These are phyloP conservation scores for Breviolum minutum DNA, from an alignment of 73 alveolate species.

Conservation along the genomic window DNA sequence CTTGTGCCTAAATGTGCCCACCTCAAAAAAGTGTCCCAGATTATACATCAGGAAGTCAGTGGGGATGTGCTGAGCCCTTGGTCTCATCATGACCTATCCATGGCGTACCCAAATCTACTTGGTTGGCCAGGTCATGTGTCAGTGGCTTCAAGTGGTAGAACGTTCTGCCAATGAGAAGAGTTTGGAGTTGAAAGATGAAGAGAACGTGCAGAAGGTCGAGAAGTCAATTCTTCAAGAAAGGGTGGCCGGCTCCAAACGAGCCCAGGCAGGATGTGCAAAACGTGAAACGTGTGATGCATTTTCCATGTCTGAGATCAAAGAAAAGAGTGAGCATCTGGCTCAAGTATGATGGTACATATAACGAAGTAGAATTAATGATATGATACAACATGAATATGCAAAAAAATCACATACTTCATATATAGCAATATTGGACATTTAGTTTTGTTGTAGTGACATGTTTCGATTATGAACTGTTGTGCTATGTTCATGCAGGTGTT, in stretches of 20 bases:
- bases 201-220: slow-evolving; percentile 43
- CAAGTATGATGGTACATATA: no score
- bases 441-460: neutral
- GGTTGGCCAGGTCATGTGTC: slow-evolving; percentile 31
- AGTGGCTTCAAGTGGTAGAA: slow-evolving; percentile 49
- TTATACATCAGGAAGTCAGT: no score
- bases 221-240: slow-evolving; percentile 46
- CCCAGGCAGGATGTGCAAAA: slow-evolving; percentile 11
- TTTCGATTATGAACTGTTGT: neutral
- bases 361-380: neutral
- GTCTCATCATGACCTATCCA: neutral
- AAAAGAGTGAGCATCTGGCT: neutral
- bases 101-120: neutral
- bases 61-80: neutral
- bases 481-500: neutral
- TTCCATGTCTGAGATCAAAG: neutral
- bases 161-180: slow-evolving; percentile 13
- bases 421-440: neutral
- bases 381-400: neutral
- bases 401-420: neutral
- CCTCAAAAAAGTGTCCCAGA: neutral
- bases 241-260: slow-evolving; percentile 67
- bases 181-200: slow-evolving; percentile 66
- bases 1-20: no score
- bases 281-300: neutral